phyloP scores from a whole-genome alignment of 164 flowering plant species.

The Magnolia officinalis region DNA sequence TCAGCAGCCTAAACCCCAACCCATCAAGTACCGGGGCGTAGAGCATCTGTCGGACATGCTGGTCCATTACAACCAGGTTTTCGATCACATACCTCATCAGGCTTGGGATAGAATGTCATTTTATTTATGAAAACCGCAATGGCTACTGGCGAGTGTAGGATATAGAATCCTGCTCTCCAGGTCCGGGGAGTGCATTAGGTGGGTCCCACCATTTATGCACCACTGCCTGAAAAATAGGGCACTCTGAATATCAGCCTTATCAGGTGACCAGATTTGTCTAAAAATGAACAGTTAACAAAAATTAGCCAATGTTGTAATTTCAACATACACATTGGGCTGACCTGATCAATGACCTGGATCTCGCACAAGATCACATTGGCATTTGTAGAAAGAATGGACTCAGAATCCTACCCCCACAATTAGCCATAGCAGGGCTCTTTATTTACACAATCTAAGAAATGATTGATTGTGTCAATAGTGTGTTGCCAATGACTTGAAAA shows the following conservation, averaged over 20 bases:
- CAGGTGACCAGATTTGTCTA: too few relatives aligned
- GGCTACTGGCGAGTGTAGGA: neutral
- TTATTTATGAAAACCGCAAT: neutral
- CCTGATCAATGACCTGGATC: too few relatives aligned
- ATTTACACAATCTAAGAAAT: neutral
- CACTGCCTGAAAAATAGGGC: too few relatives aligned
- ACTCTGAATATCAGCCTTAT: too few relatives aligned
- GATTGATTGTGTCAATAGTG: neutral
- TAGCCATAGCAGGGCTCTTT: neutral
- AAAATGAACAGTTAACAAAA: too few relatives aligned
- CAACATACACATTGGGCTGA: too few relatives aligned
- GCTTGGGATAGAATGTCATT: neutral
- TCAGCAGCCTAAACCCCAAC: slow-evolving; percentile 95
- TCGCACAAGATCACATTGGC: neutral
- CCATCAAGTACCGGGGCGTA: slow-evolving; percentile 82
- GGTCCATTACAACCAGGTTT: slow-evolving; percentile 90
- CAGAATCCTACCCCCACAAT: neutral
- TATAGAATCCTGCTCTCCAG: too few relatives aligned
- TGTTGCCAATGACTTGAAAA: neutral
- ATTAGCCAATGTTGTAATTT: too few relatives aligned
- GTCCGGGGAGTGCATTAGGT: too few relatives aligned
- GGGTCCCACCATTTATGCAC: too few relatives aligned
- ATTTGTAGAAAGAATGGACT: neutral
- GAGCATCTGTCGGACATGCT: slow-evolving; percentile 89
- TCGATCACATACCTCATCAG: neutral